phyloP scores from a whole-genome alignment of 371 early-diverging fungal species.

The Mucor racemosus region DNA sequence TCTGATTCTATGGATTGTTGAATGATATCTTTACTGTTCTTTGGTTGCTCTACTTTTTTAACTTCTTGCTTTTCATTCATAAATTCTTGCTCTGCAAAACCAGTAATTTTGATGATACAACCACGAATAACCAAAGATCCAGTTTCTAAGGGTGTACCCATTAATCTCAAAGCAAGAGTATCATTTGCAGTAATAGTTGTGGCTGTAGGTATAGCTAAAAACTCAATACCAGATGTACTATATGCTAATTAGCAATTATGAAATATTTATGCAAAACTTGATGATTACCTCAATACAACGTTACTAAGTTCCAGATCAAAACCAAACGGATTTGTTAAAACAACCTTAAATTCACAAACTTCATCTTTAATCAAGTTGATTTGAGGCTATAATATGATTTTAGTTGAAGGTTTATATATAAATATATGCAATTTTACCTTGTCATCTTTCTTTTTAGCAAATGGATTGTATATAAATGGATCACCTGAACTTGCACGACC shows the following conservation, averaged over 20 bases:
- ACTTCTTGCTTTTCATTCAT: constrained; percentile 50
- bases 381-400: constrained; percentile 10
- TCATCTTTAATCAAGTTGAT: constrained; percentile 68
- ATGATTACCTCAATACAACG: constrained; percentile 61
- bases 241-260: not conserved
- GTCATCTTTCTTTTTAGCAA: constrained; percentile 60
- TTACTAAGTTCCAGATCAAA: constrained; percentile 80
- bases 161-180: constrained; percentile 63
- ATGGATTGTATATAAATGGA: constrained; percentile 83
- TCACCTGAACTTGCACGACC: constrained; percentile 42
- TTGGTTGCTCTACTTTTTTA: constrained; percentile 20
- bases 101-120: constrained; percentile 72
- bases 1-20: constrained; percentile 17
- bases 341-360: constrained; percentile 70
- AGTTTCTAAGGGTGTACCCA: constrained; percentile 67
- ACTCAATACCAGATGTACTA: constrained; percentile 69
- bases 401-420: not conserved
- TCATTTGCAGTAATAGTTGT: constrained; percentile 74
- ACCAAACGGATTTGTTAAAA: constrained; percentile 78
- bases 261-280: not conserved
- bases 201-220: constrained; percentile 62
- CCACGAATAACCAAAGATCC: constrained; percentile 74
- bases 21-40: constrained; percentile 12
- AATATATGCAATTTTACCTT: constrained; percentile 33
- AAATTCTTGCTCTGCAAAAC: constrained; percentile 78